Evolutionary conservation across 2,329 filamentous ascomycete species (phyloP).

Genomic region (Metarhizium anisopliae): DNA sequence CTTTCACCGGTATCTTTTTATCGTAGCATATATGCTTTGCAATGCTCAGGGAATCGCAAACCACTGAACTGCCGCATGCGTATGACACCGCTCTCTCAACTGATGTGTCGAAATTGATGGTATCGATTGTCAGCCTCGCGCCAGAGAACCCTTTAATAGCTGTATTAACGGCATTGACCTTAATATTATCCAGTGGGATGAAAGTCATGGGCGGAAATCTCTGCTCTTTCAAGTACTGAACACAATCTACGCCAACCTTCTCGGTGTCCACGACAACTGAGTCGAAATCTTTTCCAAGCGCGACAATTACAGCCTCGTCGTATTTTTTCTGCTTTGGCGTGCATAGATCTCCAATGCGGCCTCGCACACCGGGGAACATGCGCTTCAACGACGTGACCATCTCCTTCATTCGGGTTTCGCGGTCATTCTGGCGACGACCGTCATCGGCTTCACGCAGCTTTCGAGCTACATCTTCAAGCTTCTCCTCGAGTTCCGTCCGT

Average conservation of each 20-base stretch:
- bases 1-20: conserved; percentile 78
- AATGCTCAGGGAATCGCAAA: conserved; percentile 79
- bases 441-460: conserved; percentile 82
- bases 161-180: conserved; percentile 83
- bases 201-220: conserved; percentile 83
- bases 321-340: conserved; percentile 97
- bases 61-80: conserved; percentile 88
- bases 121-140: conserved; percentile 86
- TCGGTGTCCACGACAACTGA: conserved; percentile 92
- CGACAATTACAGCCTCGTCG: conserved; percentile 84
- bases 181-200: conserved; percentile 93
- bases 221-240: conserved; percentile 88
- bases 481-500: conserved; percentile 84
- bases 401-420: conserved; percentile 70
- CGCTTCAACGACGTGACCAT: conserved; percentile 80
- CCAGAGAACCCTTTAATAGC: conserved; percentile 83
- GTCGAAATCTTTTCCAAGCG: conserved; percentile 88
- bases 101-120: conserved; percentile 83
- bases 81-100: conserved; percentile 90
- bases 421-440: conserved; percentile 75
- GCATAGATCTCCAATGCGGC: conserved; percentile 83
- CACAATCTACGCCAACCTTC: conserved; percentile 88
- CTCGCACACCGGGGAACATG: conserved; percentile 85
- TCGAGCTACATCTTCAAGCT: conserved; percentile 69
- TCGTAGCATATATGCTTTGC: conserved; percentile 88